A percentile compares a stretch with the other conserved stretches of the same genome.
Evolutionary conservation across 2,329 filamentous ascomycete genomes (phyloP).

Genomic region (Phyllosticta paracitricarpa): DNA sequence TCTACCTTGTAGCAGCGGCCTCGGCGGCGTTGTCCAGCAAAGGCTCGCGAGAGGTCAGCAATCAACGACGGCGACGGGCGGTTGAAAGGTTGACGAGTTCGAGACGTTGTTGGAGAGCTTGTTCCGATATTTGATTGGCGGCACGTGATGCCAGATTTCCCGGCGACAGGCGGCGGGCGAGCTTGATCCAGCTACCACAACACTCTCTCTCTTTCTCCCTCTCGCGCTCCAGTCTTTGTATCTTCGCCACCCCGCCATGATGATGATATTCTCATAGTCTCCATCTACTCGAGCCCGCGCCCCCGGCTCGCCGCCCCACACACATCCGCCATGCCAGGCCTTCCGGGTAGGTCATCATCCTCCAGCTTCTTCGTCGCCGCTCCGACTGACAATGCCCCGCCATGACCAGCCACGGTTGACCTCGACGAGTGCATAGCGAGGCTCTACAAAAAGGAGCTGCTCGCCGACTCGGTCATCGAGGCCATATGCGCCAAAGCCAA

Average conservation of each 20-base stretch:
- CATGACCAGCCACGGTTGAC: slow-evolving; percentile 71
- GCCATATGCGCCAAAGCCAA: slow-evolving; percentile 99
- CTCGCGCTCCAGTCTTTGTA: background rate
- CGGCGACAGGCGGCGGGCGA: background rate
- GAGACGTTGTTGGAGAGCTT: background rate
- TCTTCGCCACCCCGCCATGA: background rate
- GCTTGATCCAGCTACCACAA: background rate
- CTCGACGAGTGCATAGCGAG: slow-evolving; percentile 97
- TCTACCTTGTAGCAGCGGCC: background rate
- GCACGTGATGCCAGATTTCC: background rate
- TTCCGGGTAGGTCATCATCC: slow-evolving; percentile 32
- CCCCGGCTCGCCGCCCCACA: slow-evolving; percentile 14
- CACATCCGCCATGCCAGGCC: slow-evolving; percentile 35
- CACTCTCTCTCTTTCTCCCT: background rate
- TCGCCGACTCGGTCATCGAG: slow-evolving; percentile 96
- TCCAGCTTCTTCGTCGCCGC: background rate
- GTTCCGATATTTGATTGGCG: background rate
- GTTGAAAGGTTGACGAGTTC: background rate
- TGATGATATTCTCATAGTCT: slow-evolving; percentile 15
- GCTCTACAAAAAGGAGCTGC: slow-evolving; percentile 91
- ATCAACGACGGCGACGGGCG: background rate
- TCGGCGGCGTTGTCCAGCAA: background rate
- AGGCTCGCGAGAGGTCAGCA: background rate
- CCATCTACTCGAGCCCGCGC: slow-evolving; percentile 23
- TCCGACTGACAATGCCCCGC: slow-evolving; percentile 9